Conservation (phyloP, 441 rosid genomes). For the Mallotus japonicus region DNA sequence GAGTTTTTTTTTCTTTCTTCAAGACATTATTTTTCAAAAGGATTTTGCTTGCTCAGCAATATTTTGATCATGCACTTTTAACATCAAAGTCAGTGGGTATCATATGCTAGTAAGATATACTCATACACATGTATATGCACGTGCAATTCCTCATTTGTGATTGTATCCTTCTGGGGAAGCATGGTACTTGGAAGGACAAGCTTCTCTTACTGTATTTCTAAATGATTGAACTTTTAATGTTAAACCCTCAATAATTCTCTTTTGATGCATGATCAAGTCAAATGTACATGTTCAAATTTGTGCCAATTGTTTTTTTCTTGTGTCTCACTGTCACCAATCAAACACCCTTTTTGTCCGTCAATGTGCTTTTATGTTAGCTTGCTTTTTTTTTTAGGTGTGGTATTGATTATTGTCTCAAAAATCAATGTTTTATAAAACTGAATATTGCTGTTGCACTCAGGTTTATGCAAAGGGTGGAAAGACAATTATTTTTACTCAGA, state of each 20-base stretch:
- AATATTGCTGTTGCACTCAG: conserved; percentile 36
- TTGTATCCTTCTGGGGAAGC: not conserved
- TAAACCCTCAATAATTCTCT: not conserved
- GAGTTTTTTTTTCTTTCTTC: not conserved
- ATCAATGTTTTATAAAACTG: not conserved
- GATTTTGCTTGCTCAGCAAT: not conserved
- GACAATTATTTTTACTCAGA: conserved; percentile 92
- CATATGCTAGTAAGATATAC: not conserved
- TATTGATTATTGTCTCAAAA: not conserved
- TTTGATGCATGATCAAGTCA: not conserved
- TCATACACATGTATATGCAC: not conserved
- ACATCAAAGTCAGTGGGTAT: not conserved
- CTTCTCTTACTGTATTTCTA: not conserved
- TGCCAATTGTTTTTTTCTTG: not conserved
- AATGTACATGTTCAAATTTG: not conserved
- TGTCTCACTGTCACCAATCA: not conserved
- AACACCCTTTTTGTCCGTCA: not conserved
- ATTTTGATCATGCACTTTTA: not conserved
- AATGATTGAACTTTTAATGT: not conserved
- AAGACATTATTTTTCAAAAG: not conserved
- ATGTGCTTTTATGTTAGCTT: not conserved
- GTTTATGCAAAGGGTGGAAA: conserved; percentile 98
- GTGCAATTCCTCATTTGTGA: not conserved
- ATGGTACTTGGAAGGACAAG: not conserved
- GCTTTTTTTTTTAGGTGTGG: too few species aligned